Conservation (phyloP, 768 basidiomycete genomes). For the Infundibulicybe gibba region DNA sequence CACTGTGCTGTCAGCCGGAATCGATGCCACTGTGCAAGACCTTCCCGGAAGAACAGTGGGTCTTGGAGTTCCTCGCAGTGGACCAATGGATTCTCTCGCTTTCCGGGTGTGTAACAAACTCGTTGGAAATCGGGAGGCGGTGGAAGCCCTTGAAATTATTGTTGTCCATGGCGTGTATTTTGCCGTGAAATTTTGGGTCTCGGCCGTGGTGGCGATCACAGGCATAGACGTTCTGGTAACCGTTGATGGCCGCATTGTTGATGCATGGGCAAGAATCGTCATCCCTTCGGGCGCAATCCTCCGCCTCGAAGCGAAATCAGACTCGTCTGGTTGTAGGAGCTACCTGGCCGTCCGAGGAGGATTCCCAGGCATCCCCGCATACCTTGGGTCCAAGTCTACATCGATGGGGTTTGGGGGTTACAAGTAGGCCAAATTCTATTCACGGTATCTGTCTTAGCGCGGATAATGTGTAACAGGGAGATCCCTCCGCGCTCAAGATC, state of each 20-base stretch:
- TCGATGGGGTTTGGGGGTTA: conserved; percentile 61
- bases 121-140: conserved; percentile 45
- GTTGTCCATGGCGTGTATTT: conserved; percentile 39
- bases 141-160: conserved; percentile 55
- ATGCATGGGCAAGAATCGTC: conserved; percentile 47
- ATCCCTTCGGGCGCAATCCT: conserved; percentile 43
- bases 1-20: conserved; percentile 49
- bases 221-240: conserved; percentile 42
- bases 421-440: conserved; percentile 31
- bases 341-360: conserved; percentile 61
- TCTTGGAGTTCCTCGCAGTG: conserved; percentile 58
- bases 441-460: background rate
- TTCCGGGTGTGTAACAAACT: conserved; percentile 56
- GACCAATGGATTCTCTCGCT: conserved; percentile 60
- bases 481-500: conserved; percentile 46
- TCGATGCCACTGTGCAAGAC: conserved; percentile 59
- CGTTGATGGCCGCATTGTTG: conserved; percentile 31
- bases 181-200: conserved; percentile 45
- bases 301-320: conserved; percentile 28
- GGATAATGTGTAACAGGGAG: conserved; percentile 37
- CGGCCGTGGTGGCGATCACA: conserved; percentile 50
- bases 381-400: conserved; percentile 64
- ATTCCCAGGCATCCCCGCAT: conserved; percentile 51
- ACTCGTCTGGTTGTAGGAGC: conserved; percentile 41
- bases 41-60: conserved; percentile 49